phyloP scores from a whole-genome alignment of 2,329 filamentous ascomycete genomes.

The Phaeomoniella chlamydospora region DNA sequence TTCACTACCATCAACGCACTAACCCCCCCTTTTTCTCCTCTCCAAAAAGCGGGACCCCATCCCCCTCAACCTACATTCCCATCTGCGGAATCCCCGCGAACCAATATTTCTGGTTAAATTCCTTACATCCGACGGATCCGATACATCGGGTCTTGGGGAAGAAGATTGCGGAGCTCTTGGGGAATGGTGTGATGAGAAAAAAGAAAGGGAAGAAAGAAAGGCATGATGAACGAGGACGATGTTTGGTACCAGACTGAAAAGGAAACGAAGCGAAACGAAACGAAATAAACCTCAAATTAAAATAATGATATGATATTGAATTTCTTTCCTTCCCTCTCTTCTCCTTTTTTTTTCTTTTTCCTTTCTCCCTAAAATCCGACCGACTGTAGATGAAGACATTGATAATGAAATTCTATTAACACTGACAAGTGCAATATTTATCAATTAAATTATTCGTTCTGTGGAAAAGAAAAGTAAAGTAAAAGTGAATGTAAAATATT shows the following conservation, averaged over 20 bases:
- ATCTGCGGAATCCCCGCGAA: conserved; percentile 25
- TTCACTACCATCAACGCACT: no score
- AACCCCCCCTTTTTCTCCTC: no score
- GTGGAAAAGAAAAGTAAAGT: no score
- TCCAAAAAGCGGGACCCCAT: conserved; percentile 3
- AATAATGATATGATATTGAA: no score
- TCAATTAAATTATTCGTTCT: no score
- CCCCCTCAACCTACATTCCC: conserved; percentile 3
- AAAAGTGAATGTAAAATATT: no score
- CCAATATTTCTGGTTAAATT: conserved; percentile 33
- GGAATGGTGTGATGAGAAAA: background rate
- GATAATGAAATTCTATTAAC: no score
- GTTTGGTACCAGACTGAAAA: background rate
- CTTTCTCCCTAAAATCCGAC: background rate
- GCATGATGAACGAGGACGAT: background rate
- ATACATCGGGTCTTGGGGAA: conserved; percentile 29
- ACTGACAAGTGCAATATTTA: no score
- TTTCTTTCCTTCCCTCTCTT: no score
- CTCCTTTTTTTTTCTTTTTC: background rate
- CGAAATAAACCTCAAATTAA: no score
- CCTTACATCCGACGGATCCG: conserved; percentile 30
- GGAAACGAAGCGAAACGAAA: background rate
- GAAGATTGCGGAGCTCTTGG: conserved; percentile 10
- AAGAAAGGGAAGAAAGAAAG: background rate
- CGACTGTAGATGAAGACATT: background rate